Percentiles rank a stretch among this genome's conserved stretches.
Conservation (phyloP, 2,329 filamentous ascomycete genomes). For the Dactylonectria macrodidyma region DNA sequence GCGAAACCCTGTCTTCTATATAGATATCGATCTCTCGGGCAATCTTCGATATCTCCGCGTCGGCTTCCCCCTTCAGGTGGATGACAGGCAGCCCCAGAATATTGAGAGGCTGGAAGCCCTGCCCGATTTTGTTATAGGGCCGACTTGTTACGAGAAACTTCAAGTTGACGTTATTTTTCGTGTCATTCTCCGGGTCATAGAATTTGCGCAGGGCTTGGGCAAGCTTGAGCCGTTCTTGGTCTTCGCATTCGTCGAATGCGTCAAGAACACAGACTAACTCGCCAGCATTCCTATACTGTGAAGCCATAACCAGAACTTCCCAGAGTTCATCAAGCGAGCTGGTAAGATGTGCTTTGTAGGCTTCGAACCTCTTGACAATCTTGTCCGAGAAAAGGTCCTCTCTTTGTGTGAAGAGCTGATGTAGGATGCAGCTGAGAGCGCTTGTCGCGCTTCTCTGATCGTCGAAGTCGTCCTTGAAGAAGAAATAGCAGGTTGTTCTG, state of each 20-base stretch:
- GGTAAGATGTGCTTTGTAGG: conserved; percentile 31
- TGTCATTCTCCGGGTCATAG: conserved; percentile 32
- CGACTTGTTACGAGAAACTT: conserved; percentile 57
- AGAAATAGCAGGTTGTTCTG: conserved; percentile 58
- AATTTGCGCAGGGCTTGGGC: conserved; percentile 43
- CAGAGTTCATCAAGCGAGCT: conserved; percentile 50
- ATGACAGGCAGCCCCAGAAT: conserved; percentile 21
- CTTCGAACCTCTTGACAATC: conserved; percentile 40
- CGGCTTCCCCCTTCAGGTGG: conserved; percentile 40
- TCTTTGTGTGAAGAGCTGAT: conserved; percentile 54
- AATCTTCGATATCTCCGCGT: conserved; percentile 37
- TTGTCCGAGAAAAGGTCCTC: conserved; percentile 40
- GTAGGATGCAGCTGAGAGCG: conserved; percentile 55
- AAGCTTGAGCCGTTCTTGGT: conserved; percentile 38
- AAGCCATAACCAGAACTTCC: conserved; percentile 44
- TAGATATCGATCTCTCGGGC: conserved; percentile 37
- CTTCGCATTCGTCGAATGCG: conserved; percentile 58
- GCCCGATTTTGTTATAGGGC: conserved; percentile 46
- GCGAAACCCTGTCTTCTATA: too few species aligned
- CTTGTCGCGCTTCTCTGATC: conserved; percentile 49
- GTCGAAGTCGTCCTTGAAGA: conserved; percentile 61
- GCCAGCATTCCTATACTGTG: conserved; percentile 25
- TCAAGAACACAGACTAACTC: conserved; percentile 57
- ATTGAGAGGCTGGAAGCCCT: conserved; percentile 33
- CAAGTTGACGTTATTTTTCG: conserved; percentile 34